These are phyloP conservation scores for Parachlorella kessleri DNA, from an alignment of 139 green algal species.

Conservation along the genomic window DNA sequence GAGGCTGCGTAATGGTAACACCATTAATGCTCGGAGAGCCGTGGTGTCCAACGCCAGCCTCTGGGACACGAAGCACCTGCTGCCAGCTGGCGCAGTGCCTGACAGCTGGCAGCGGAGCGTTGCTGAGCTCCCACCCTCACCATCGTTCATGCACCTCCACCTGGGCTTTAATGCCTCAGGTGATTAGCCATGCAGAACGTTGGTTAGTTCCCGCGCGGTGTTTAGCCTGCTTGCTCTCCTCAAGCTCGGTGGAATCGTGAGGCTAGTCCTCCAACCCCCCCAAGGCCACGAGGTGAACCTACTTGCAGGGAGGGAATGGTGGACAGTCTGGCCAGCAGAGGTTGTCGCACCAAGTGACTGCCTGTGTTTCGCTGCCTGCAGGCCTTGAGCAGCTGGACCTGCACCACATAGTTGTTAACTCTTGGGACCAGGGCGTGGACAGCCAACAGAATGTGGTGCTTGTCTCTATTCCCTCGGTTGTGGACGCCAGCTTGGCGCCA, in stretches of 20 bases:
- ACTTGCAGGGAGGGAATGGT: too few species aligned
- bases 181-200: constrained; percentile 13
- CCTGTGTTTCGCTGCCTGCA: not conserved
- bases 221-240: too few species aligned
- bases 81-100: constrained; percentile 61
- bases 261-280: too few species aligned
- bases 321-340: too few species aligned
- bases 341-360: too few species aligned
- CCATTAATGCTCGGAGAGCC: constrained; percentile 49
- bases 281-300: too few species aligned
- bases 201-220: too few species aligned
- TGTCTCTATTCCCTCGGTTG: constrained; percentile 62
- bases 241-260: too few species aligned
- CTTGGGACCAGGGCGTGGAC: constrained; percentile 82
- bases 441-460: constrained; percentile 92
- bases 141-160: constrained; percentile 98
- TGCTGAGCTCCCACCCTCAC: constrained; percentile 63
- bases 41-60: constrained; percentile 89
- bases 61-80: constrained; percentile 88
- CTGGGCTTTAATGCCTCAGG: constrained; percentile 85
- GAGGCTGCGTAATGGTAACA: constrained; percentile 10
- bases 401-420: constrained; percentile 97
- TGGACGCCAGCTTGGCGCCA: constrained; percentile 81
- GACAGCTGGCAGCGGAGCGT: constrained; percentile 40
- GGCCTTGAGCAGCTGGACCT: constrained; percentile 78